Evolutionary conservation across 129 eudicot genomes (phyloP).

Genomic region (Rutidosis leptorrhynchoides): DNA sequence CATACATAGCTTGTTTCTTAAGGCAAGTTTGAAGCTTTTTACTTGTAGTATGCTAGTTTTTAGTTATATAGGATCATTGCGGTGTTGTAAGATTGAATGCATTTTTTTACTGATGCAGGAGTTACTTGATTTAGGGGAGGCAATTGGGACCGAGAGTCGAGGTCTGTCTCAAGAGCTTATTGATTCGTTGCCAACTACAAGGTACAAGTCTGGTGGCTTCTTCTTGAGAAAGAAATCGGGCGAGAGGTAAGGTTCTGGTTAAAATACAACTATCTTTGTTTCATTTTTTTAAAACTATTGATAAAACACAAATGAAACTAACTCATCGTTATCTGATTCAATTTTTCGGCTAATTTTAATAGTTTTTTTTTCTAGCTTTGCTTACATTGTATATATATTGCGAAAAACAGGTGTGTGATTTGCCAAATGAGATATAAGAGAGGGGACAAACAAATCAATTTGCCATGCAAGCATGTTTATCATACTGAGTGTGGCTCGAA

Average conservation of each 20-base stretch:
- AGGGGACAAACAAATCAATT: conserved; percentile 76
- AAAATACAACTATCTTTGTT: neutral
- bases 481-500: conserved; percentile 74
- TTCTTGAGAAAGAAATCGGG: conserved; percentile 62
- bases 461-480: conserved; percentile 90
- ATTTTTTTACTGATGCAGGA: conserved; percentile 43
- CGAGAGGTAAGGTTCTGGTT: conserved; percentile 45
- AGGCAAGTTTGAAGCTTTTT: neutral
- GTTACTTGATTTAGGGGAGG: conserved; percentile 85
- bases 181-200: conserved; percentile 67
- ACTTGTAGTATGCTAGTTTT: neutral
- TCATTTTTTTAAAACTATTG: neutral
- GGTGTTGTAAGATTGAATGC: neutral
- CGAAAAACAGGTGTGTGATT: conserved; percentile 66
- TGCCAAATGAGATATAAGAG: conserved; percentile 87
- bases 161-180: conserved; percentile 87
- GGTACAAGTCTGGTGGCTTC: conserved; percentile 69
- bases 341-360: neutral
- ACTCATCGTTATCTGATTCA: neutral
- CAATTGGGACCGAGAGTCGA: conserved; percentile 82
- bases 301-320: neutral
- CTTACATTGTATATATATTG: neutral
- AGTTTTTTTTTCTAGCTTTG: neutral
- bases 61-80: neutral
- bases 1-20: neutral